Conservation (phyloP, 306 rosid genomes). For the Ziziphus jujuba region DNA sequence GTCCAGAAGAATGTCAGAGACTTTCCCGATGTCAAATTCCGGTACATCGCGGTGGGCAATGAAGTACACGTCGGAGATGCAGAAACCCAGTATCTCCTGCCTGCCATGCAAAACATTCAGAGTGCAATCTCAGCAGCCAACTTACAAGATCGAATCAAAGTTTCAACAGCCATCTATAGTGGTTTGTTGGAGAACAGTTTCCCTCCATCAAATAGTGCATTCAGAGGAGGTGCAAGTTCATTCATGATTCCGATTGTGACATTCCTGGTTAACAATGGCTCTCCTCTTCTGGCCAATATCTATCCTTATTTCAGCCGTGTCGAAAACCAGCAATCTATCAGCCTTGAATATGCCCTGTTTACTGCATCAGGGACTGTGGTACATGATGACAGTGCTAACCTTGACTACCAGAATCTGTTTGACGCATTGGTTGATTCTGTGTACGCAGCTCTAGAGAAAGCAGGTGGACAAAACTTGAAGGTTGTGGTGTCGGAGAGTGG, state of each 20-base stretch:
- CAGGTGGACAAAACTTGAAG: slow-evolving; percentile 27
- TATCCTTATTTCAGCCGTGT: slow-evolving; percentile 52
- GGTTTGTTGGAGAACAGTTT: slow-evolving; percentile 22
- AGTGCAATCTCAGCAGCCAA: slow-evolving; percentile 35
- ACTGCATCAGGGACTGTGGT: slow-evolving; percentile 29
- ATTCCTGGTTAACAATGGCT: slow-evolving; percentile 32
- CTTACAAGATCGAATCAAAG: slow-evolving; percentile 50
- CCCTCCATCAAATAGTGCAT: slow-evolving; percentile 47
- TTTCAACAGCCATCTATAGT: slow-evolving; percentile 50
- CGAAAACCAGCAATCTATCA: background rate
- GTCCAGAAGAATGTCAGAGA: slow-evolving; percentile 28
- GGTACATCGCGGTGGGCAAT: slow-evolving; percentile 51
- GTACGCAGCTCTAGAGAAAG: slow-evolving; percentile 57
- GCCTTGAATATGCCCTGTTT: slow-evolving; percentile 47
- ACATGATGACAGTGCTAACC: slow-evolving; percentile 17
- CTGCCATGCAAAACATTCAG: slow-evolving; percentile 40
- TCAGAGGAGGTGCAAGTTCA: slow-evolving; percentile 13
- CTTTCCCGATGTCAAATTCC: slow-evolving; percentile 39
- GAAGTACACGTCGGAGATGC: slow-evolving; percentile 29
- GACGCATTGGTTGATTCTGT: slow-evolving; percentile 47
- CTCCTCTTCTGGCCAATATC: slow-evolving; percentile 71
- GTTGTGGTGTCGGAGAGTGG: slow-evolving; percentile 66
- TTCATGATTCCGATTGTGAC: slow-evolving; percentile 41
- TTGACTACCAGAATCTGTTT: slow-evolving; percentile 39
- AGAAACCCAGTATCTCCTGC: slow-evolving; percentile 22